Evolutionary conservation across 352 stramenopile species (phyloP).

Genomic region (Pilasporangium apinafurcum): DNA sequence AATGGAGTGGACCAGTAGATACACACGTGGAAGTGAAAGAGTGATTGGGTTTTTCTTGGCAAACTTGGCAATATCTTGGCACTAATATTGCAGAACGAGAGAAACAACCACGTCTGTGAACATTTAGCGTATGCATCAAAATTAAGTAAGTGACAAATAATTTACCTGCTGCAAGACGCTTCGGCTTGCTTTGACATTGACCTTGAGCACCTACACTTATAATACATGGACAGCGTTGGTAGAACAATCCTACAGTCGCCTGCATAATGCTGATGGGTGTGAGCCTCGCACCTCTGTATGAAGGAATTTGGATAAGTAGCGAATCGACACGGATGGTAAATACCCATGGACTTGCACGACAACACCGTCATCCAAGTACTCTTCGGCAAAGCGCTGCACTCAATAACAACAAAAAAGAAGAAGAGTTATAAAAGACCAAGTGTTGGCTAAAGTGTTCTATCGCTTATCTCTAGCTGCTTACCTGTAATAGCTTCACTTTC

Average conservation of each 20-base stretch:
- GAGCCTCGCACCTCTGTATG: conserved; percentile 18
- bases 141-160: not conserved
- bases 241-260: not conserved
- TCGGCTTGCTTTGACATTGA: conserved; percentile 9
- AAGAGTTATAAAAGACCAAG: not conserved
- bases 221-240: conserved; percentile 1
- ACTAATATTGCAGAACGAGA: conserved; percentile 9
- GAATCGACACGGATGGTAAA: conserved; percentile 38
- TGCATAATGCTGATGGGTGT: not conserved
- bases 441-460: not conserved
- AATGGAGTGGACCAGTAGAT: conserved; percentile 50
- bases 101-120: not conserved
- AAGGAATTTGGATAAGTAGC: conserved; percentile 28
- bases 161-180: conserved; percentile 23
- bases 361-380: conserved; percentile 17
- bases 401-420: not conserved
- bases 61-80: conserved; percentile 16
- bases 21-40: conserved; percentile 10
- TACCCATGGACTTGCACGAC: conserved; percentile 57
- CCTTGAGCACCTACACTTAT: conserved; percentile 1
- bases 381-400: conserved; percentile 29
- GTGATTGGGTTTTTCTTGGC: not conserved
- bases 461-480: conserved; percentile 4
- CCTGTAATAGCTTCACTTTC: conserved; percentile 46
- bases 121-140: not conserved